Conservation (phyloP, 2,329 filamentous ascomycete species). For the Trichoderma endophyticum region DNA sequence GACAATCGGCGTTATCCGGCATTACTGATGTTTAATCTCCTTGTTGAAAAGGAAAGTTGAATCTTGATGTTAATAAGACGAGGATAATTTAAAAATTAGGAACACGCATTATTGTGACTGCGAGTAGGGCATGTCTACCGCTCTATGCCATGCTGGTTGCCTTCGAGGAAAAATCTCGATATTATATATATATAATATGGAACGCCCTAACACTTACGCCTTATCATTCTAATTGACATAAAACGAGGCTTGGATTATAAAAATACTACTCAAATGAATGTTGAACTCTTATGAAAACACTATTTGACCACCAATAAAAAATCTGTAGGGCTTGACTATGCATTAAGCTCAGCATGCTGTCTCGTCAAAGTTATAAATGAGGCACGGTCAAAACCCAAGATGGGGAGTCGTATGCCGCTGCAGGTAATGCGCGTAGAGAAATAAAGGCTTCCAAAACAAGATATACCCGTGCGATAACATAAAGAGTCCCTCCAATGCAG, state of each 20-base stretch:
- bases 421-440: conserved; percentile 10
- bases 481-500: conserved; percentile 6
- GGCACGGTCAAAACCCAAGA: neutral
- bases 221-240: neutral
- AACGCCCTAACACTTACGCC: neutral
- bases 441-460: conserved; percentile 15
- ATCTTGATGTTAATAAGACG: too few relatives aligned
- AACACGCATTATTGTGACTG: neutral
- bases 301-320: neutral
- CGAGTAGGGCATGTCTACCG: neutral
- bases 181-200: neutral
- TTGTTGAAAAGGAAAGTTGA: neutral
- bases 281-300: neutral
- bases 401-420: conserved; percentile 8
- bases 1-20: neutral
- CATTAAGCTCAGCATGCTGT: neutral
- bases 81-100: too few relatives aligned
- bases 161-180: neutral
- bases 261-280: neutral
- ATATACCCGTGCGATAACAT: conserved; percentile 5
- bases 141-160: neutral
- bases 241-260: neutral
- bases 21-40: neutral
- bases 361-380: neutral
- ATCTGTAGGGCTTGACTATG: neutral